A percentile compares a stretch with the other conserved stretches of the same genome.
These are phyloP conservation scores for Aureobasidium vineae DNA, from an alignment of 2,329 filamentous ascomycete species.

Conservation along the genomic window DNA sequence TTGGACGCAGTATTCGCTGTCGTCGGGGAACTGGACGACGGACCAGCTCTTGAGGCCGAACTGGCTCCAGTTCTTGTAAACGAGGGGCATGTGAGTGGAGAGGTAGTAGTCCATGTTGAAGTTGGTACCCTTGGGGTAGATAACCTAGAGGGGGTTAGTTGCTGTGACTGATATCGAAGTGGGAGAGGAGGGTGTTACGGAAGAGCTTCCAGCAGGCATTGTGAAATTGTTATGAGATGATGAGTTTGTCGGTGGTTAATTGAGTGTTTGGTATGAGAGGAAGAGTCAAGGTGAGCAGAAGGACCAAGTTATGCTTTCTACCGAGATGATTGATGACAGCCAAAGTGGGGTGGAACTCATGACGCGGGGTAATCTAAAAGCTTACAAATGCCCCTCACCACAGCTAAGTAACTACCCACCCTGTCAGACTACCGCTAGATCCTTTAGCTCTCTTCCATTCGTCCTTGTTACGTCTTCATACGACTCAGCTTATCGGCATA, in stretches of 20 bases:
- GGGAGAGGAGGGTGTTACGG: neutral
- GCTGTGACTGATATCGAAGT: no score
- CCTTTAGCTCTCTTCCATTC: neutral
- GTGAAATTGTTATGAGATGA: conserved; percentile 7
- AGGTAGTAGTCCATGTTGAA: conserved; percentile 45
- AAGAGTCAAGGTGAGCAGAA: neutral
- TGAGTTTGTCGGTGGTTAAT: neutral
- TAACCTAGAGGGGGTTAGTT: neutral
- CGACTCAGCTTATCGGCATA: neutral
- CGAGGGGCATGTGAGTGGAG: conserved; percentile 42
- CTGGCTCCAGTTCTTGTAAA: conserved; percentile 35
- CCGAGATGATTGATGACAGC: neutral
- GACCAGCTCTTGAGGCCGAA: conserved; percentile 39
- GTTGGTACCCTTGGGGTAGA: conserved; percentile 40
- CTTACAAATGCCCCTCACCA: conserved; percentile 6
- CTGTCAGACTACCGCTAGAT: neutral
- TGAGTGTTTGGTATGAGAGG: neutral
- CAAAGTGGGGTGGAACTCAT: conserved; percentile 7
- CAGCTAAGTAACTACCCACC: neutral
- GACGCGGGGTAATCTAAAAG: conserved; percentile 19
- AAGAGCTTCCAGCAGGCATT: conserved; percentile 28
- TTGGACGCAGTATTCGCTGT: conserved; percentile 37
- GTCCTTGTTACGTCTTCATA: neutral
- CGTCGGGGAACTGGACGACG: conserved; percentile 36
- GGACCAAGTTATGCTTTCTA: neutral